A percentile compares a stretch with the other conserved stretches of the same genome.
phyloP scores from a whole-genome alignment of 2,329 filamentous ascomycete species.

The Exophiala viscosa region DNA sequence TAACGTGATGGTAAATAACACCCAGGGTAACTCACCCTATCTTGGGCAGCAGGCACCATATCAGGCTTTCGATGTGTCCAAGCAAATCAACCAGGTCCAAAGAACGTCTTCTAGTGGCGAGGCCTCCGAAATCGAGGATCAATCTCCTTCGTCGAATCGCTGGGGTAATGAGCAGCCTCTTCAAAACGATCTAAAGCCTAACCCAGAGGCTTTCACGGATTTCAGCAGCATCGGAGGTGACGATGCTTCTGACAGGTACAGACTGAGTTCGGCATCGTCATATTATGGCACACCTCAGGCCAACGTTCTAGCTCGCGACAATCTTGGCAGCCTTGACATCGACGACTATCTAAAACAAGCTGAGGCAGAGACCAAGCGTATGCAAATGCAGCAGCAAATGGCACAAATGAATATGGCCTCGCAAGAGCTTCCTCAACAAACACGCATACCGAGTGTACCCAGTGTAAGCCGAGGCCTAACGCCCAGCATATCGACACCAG shows the following conservation, averaged over 20 bases:
- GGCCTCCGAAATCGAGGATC: conserved; percentile 47
- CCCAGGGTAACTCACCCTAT: conserved; percentile 29
- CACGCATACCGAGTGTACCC: conserved; percentile 19
- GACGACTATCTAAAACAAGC: conserved; percentile 41
- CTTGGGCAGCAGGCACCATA: conserved; percentile 24
- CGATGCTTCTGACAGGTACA: conserved; percentile 42
- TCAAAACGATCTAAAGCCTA: conserved; percentile 28
- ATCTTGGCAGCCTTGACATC: conserved; percentile 41
- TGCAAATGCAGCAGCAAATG: conserved; percentile 24
- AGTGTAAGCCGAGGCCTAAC: conserved; percentile 25
- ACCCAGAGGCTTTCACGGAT: conserved; percentile 32
- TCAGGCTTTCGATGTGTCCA: conserved; percentile 15
- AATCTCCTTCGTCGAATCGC: conserved; percentile 21
- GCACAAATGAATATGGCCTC: conserved; percentile 20
- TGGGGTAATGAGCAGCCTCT: conserved; percentile 13
- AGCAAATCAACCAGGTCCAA: conserved; percentile 28
- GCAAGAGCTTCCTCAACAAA: conserved; percentile 12
- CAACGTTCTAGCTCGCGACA: conserved; percentile 39
- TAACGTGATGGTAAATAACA: conserved; percentile 7
- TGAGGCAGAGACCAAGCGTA: conserved; percentile 24
- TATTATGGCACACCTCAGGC: conserved; percentile 41
- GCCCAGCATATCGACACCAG: conserved; percentile 20
- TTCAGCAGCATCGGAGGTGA: conserved; percentile 35
- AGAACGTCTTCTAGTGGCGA: conserved; percentile 49
- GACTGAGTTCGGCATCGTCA: conserved; percentile 42